Conservation (phyloP, 2,329 filamentous ascomycete genomes). For the Xylariales sp. region DNA sequence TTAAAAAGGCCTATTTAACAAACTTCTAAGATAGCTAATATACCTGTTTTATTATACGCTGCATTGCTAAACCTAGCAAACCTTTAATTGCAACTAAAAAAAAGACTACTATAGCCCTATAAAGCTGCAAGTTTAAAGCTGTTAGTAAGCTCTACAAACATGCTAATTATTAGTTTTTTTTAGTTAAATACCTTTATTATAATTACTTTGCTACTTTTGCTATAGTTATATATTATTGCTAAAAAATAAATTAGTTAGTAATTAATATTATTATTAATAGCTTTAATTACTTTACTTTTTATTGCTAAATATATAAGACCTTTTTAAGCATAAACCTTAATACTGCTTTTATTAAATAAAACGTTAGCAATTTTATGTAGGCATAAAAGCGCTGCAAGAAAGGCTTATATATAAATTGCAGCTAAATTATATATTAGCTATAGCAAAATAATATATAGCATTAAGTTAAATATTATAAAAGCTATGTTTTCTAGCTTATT, state of each 20-base stretch:
- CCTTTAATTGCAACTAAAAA: neutral
- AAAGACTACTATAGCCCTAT: neutral
- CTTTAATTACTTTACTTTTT: constrained; percentile 14
- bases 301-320: constrained; percentile 3
- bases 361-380: constrained; percentile 7
- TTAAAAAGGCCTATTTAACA: neutral
- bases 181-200: neutral
- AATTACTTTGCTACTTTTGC: neutral
- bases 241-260: constrained; percentile 8
- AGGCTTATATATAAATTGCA: neutral
- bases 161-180: neutral
- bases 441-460: neutral
- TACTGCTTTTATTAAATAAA: neutral
- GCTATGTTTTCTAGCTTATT: constrained; percentile 5
- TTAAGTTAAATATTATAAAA: neutral
- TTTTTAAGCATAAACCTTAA: constrained; percentile 1
- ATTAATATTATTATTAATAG: constrained; percentile 13
- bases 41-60: constrained; percentile 1
- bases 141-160: neutral
- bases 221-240: constrained; percentile 5
- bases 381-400: neutral
- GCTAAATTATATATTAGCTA: too few relatives aligned
- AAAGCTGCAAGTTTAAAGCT: neutral
- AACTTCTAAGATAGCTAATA: constrained; percentile 13
- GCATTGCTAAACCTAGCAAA: neutral